phyloP scores from a whole-genome alignment of 495 filamentous ascomycete species.

The Lophiotrema nucula region DNA sequence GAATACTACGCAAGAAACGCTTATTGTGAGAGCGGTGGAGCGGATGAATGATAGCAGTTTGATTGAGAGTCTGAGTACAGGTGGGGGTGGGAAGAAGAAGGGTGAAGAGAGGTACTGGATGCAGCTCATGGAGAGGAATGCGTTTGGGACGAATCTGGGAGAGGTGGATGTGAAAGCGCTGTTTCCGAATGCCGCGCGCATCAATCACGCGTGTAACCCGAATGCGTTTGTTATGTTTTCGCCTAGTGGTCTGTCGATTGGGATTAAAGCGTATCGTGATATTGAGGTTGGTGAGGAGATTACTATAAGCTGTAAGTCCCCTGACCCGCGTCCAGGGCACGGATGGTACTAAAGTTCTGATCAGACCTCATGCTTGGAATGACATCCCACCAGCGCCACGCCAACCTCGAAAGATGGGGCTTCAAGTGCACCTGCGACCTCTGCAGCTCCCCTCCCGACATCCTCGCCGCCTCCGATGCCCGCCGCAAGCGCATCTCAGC shows the following conservation, averaged over 20 bases:
- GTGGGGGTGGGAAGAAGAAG: too few relatives aligned
- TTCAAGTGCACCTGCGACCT: conserved; percentile 20
- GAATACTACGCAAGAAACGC: neutral
- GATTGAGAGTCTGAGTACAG: conserved; percentile 7
- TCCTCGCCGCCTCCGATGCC: conserved; percentile 1
- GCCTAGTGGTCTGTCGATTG: conserved; percentile 10
- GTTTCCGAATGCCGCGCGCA: conserved; percentile 16
- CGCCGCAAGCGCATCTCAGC: neutral
- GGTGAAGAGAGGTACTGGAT: too few relatives aligned
- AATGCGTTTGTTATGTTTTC: conserved; percentile 26
- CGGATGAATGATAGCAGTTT: neutral
- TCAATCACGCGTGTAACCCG: conserved; percentile 22
- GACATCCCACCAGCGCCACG: neutral
- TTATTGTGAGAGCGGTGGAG: conserved; percentile 1
- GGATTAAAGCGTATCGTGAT: conserved; percentile 21
- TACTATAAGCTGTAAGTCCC: conserved; percentile 7
- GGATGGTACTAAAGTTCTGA: neutral
- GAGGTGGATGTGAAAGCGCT: neutral
- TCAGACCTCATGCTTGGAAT: conserved; percentile 12
- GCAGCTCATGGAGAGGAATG: conserved; percentile 21
- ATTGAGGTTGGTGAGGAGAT: conserved; percentile 22
- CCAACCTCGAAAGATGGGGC: conserved; percentile 13
- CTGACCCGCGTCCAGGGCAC: neutral
- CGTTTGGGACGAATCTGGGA: conserved; percentile 13
- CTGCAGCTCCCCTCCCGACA: neutral